Percentiles rank a stretch among this genome's conserved stretches.
phyloP scores from a whole-genome alignment of 2,329 filamentous ascomycete genomes.

The Anthostomella pinea region DNA sequence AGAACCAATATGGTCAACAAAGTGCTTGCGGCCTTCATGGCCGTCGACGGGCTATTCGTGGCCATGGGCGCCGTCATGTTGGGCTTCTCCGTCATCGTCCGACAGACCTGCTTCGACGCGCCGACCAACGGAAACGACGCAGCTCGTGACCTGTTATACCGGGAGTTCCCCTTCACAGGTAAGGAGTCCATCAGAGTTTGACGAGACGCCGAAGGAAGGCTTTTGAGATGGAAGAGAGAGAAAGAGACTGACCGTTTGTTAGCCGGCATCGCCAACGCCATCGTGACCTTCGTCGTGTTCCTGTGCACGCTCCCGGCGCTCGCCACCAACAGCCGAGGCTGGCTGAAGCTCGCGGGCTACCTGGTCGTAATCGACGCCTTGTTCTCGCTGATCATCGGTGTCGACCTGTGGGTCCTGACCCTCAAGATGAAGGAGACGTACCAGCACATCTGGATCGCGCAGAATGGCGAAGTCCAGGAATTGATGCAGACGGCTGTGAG shows the following conservation, averaged over 20 bases:
- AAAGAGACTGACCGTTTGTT: constrained; percentile 1
- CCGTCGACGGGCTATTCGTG: constrained; percentile 50
- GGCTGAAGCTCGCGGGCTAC: constrained; percentile 68
- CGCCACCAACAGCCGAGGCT: constrained; percentile 62
- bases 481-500: constrained; percentile 68
- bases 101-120: constrained; percentile 41
- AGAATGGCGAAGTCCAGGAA: constrained; percentile 57
- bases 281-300: constrained; percentile 70
- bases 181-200: constrained; percentile 13
- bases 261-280: constrained; percentile 70
- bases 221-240: background rate
- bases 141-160: constrained; percentile 51
- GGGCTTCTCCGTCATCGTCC: constrained; percentile 53
- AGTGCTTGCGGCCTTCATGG: constrained; percentile 48
- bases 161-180: constrained; percentile 51
- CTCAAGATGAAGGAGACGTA: constrained; percentile 65
- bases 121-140: constrained; percentile 46
- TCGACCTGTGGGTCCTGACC: constrained; percentile 71
- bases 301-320: constrained; percentile 68
- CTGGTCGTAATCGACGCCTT: constrained; percentile 59
- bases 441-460: constrained; percentile 55
- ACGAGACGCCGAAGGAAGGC: background rate
- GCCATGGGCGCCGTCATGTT: constrained; percentile 53
- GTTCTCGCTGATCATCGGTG: constrained; percentile 64
- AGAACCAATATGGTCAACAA: constrained; percentile 51